Conservation (phyloP, 352 stramenopile genomes). For the Globisporangium abappressorium region DNA sequence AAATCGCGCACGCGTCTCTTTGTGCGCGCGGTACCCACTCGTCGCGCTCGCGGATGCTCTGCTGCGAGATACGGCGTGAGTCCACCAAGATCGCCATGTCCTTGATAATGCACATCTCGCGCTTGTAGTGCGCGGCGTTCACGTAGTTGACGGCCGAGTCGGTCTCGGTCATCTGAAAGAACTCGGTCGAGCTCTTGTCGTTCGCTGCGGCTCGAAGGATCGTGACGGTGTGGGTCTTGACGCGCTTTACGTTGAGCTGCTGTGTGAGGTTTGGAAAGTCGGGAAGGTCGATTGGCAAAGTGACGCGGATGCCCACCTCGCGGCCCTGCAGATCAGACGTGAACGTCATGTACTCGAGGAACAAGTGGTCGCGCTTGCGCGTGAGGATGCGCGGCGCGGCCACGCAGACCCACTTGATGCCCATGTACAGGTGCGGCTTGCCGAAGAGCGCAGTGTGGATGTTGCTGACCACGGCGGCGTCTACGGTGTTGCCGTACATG, state of each 20-base stretch:
- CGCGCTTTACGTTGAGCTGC: slow-evolving; percentile 49
- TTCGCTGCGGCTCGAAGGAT: slow-evolving; percentile 42
- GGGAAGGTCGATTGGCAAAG: slow-evolving; percentile 52
- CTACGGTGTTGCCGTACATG: slow-evolving; percentile 59
- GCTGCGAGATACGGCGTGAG: slow-evolving; percentile 57
- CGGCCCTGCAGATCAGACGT: slow-evolving; percentile 53
- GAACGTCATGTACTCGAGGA: slow-evolving; percentile 75
- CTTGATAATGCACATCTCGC: slow-evolving; percentile 49
- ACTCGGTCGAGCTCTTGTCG: slow-evolving; percentile 36
- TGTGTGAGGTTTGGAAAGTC: slow-evolving; percentile 53
- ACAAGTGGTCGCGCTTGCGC: slow-evolving; percentile 66
- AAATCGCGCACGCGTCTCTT: slow-evolving; percentile 49
- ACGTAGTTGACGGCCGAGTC: slow-evolving; percentile 30
- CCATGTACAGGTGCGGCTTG: slow-evolving; percentile 56
- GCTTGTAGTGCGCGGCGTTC: slow-evolving; percentile 31
- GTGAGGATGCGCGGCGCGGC: slow-evolving; percentile 48
- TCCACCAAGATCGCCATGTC: slow-evolving; percentile 61
- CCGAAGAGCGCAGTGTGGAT: slow-evolving; percentile 54
- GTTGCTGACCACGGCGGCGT: slow-evolving; percentile 67
- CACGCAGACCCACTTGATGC: slow-evolving; percentile 81
- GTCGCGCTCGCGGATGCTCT: slow-evolving; percentile 42
- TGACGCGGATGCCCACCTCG: slow-evolving; percentile 70
- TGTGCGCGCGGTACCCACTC: slow-evolving; percentile 54
- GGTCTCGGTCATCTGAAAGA: slow-evolving; percentile 61
- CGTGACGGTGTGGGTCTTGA: slow-evolving; percentile 51